Base-by-base conservation (phyloP, 257 asterid species). In the Mitragyna speciosa region DNA sequence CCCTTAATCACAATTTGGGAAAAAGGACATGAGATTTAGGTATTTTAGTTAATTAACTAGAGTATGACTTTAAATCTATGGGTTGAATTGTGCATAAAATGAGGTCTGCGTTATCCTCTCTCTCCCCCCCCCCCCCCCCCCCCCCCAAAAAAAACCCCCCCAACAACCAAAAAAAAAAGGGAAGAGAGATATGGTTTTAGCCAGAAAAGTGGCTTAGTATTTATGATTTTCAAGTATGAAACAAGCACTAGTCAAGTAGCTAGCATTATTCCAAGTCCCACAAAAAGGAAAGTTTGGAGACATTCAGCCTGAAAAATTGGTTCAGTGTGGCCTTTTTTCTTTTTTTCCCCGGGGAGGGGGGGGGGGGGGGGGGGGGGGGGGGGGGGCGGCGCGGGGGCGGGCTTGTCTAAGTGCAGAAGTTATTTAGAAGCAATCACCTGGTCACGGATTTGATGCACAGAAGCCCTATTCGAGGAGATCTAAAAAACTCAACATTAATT, bases 281-380 rank as follows among this genome's bases (percentile, higher is more conserved):
- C 77, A 43, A 43, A 43, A 43, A 64, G 54, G 28, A 58, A 70
- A 69, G 30, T 28, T 66, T 77, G 39, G 74, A 59, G 66, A 71
- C 52, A 48, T 30, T 51, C 52, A 65, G 20, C 17, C n/a, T 19
- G 74, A 66, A 77, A 77, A 66, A 2, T 47, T 20, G 80, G 74
- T 52, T 47, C 66, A 65, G 12, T 10, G n/a, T 16, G 48, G 19
- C 74, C 73, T 47, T 65, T 33, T 54, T 54, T 41, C 48, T 75
- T 41, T n/a, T n/a, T n/a, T n/a, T n/a, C n/a, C n/a, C n/a, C n/a
- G n/a, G n/a, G n/a, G n/a, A n/a, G n/a, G n/a, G n/a, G n/a, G n/a
- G n/a, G n/a, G n/a, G n/a, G n/a, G n/a, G n/a, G n/a, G n/a, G n/a
- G n/a, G n/a, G n/a, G n/a, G n/a, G n/a, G n/a, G n/a, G n/a, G n/a